Base-by-base conservation (phyloP, 345 rosid species). In the Murraya paniculata region DNA sequence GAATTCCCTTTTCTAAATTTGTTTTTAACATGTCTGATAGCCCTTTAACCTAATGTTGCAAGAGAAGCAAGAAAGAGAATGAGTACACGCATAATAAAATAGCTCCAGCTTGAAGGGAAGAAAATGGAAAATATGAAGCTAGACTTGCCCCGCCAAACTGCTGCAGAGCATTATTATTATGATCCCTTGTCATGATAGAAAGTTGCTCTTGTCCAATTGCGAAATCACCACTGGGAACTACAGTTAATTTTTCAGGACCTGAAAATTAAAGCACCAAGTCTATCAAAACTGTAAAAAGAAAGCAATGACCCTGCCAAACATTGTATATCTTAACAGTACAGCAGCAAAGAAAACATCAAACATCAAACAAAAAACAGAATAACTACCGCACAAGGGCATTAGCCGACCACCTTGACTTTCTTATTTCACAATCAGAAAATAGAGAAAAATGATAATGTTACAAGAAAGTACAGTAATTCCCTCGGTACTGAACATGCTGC, bases 61-160 rank as follows among this genome's bases (percentile, higher is more conserved):
- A 25, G 50, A 71, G 25, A 64, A 41, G 14, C 39, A 73, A 64
- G 6, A 14, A 56, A 72, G 1, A 24, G 53, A 57, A 33, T 22
- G 36, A 6, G 27, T 28, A 65, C 24, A 61, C n/a, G 30, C 62
- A 33, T 48, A n/a, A 71, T 16, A 68, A 69, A 50, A 64, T 16
- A 24, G 33, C 50, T 33, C 7, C 19, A 80, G 56, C 31, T 75
- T 64, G 67, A 61, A 71, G 31, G 62, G 56, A 36, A 35, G 68
- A 76, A 41, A 73, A 68, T 39, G 31, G 25, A 6, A 69, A 11
- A 45, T 45, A 45, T 78, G 70, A 59, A 76, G 55, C 48, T 65
- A 65, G 65, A 88, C 92, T 84, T 86, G 87, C 99, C 90, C 99
- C 92, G 64, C 98, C 99, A 85, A 82, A 79, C 78, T 86, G 87